These are phyloP conservation scores for Penicillium aurantiogriseum DNA, from an alignment of 2,329 filamentous ascomycete genomes.

Conservation along the genomic window DNA sequence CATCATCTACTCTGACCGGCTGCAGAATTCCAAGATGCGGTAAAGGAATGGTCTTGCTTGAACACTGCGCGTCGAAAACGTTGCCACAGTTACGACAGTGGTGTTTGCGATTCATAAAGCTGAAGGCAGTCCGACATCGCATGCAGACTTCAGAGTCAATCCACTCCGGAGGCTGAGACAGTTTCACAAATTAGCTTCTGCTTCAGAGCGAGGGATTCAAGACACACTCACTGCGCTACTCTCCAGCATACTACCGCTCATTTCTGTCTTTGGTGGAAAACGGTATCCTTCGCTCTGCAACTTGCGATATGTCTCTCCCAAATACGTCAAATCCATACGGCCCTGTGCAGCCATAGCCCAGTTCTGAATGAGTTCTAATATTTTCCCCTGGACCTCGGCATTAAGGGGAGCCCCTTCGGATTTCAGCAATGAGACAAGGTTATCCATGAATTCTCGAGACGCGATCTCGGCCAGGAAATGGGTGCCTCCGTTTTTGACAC, in stretches of 20 bases:
- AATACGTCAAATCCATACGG: slow-evolving; percentile 77
- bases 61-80: slow-evolving; percentile 95
- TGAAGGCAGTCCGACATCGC: slow-evolving; percentile 92
- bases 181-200: slow-evolving; percentile 11
- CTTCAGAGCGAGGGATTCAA: neutral
- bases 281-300: slow-evolving; percentile 81
- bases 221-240: slow-evolving; percentile 75
- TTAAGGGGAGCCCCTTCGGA: slow-evolving; percentile 75
- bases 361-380: slow-evolving; percentile 86
- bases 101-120: slow-evolving; percentile 97
- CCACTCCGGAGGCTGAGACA: slow-evolving; percentile 83
- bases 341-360: slow-evolving; percentile 91
- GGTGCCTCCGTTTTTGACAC: slow-evolving; percentile 94
- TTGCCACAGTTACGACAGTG: slow-evolving; percentile 98
- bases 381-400: slow-evolving; percentile 81
- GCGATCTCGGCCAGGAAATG: slow-evolving; percentile 96
- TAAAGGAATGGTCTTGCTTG: slow-evolving; percentile 79
- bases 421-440: slow-evolving; percentile 84
- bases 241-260: slow-evolving; percentile 97
- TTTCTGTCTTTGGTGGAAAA: slow-evolving; percentile 81
- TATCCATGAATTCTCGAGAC: slow-evolving; percentile 97
- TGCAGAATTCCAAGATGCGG: slow-evolving; percentile 91
- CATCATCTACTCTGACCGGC: slow-evolving; percentile 91
- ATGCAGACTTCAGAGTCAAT: slow-evolving; percentile 97
- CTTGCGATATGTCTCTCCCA: slow-evolving; percentile 79